Base-by-base conservation (phyloP, 78 protist genomes). In the slime mould (Dictyostelium discoideum) region DNA sequence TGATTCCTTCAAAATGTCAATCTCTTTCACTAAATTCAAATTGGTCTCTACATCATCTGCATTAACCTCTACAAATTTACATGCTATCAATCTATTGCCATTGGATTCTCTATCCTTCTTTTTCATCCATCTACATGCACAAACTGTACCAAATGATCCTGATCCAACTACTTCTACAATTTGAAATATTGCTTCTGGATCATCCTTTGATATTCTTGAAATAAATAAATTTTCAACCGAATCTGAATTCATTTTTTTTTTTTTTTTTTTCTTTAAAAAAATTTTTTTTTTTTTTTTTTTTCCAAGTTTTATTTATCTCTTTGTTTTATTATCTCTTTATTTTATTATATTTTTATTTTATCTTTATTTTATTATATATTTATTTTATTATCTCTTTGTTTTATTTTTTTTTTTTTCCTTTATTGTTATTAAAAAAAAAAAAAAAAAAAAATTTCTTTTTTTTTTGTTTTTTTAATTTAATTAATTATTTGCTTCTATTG, bases 41-140 rank as follows among this genome's bases (percentile, higher is more conserved):
- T 89, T 89, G 84, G 94, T 89, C 39, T 89, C 94, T 7, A 40
- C 26, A 32, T 89, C 94, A 5, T 89, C 94, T 44, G 94, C 63
- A 39, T 29, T 80, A 2, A 89, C 94, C 26, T 89, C 94, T 1
- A 89, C 94, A 67, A 89, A 89, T 48, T 89, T 89, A 69, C 94
- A 89, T 39, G 94, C 94, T 29, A 89, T 89, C 82, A 89, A 81
- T 48, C 82, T 37, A 81, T 81, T 81, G 22, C 87, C 94, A 89
- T 89, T 54, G 1, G n/a, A 24, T 67, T 89, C 94, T 46, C 94
- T 20, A 67, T 89, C 94, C 54, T 80, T 89, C 73, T 89, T 89
- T 32, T 89, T 89, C 94, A 89, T 89, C 94, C 94, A 89, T 32
- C 85, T 54, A 54, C 94, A 89, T 26, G 94, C 94, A 81, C 94